phyloP scores from a whole-genome alignment of 73 alveolate genomes.

The Paramecium bursaria region DNA sequence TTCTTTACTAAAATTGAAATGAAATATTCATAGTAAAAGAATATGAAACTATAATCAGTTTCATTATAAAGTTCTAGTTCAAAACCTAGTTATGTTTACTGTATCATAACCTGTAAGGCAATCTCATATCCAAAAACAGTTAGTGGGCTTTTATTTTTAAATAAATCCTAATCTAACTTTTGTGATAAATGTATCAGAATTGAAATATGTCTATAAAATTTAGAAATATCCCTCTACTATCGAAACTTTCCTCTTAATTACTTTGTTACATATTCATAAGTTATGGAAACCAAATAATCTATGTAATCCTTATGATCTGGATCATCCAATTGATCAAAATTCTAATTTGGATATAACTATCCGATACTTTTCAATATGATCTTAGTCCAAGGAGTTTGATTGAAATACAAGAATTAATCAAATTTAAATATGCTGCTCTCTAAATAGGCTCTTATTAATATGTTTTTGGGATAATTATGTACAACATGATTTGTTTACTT shows the following conservation, averaged over 20 bases:
- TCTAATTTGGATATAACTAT: not conserved
- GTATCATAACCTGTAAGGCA: constrained; percentile 19
- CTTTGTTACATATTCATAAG: constrained; percentile 46
- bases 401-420: constrained; percentile 30
- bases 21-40: constrained; percentile 32
- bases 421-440: constrained; percentile 28
- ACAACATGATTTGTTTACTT: not conserved
- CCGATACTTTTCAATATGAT: not conserved
- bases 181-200: constrained; percentile 19
- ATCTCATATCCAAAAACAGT: constrained; percentile 52
- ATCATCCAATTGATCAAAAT: constrained; percentile 31
- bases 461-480: constrained; percentile 46
- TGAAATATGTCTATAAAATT: constrained; percentile 35
- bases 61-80: constrained; percentile 38
- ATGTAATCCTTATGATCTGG: constrained; percentile 4
- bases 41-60: constrained; percentile 22
- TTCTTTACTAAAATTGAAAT: constrained; percentile 8
- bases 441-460: constrained; percentile 46
- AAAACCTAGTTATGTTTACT: constrained; percentile 40
- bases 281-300: constrained; percentile 27
- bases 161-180: constrained; percentile 9
- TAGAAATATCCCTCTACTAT: constrained; percentile 36
- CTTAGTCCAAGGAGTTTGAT: constrained; percentile 26
- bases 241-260: constrained; percentile 25
- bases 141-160: constrained; percentile 18